Base-by-base conservation (phyloP, 1,139 yeast genomes). In the Geotrichum citri-aurantii region DNA sequence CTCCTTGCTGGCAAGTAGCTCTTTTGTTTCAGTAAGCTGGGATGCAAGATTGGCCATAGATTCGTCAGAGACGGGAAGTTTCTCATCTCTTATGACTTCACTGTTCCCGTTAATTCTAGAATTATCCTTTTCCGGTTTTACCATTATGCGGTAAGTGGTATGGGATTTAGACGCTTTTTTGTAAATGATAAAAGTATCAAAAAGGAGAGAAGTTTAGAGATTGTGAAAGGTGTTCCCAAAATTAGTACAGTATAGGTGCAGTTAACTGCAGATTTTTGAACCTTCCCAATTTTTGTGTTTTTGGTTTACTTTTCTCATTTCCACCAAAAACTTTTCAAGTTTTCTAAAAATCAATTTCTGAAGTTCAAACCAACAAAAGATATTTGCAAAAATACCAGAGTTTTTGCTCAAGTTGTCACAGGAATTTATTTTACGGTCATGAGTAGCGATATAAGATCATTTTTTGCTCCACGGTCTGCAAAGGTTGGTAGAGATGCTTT, bases 11-110 rank as follows among this genome's bases (percentile, higher is more conserved):
- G 27, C 48, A 44, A 17, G 52, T 33, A n/a, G 47, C 42, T 40
- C 50, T 59, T 47, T 61, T 56, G 49, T 52, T 50, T 50, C 60
- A 58, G 51, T 58, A 54, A 23, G 54, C 63, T 62, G 60, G 55
- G 26, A 5, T 47, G 17, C 31, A 48, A 31, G 57, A 37, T 10
- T 19, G 44, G 51, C 33, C 47, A 12, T 48, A 24, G 26, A 50
- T 12, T 8, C 31, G 24, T 31, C 47, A 52, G 37, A 58, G 27
- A 40, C 52, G 55, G 54, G 56, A 4, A 51, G 42, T 11, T 31
- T 27, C 52, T 47, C 58, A 19, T 57, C 57, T 11, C 57, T 59
- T 23, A 49, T 50, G 17, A 58, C 52, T 52, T 47, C 12, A 56
- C 37, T 14, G 3, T n/a, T 37, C 19, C 44, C 44, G 17, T 37